Percentiles rank a stretch among this genome's conserved stretches.
Conservation (phyloP, 768 basidiomycete genomes). For the Suillus hirtellus region DNA sequence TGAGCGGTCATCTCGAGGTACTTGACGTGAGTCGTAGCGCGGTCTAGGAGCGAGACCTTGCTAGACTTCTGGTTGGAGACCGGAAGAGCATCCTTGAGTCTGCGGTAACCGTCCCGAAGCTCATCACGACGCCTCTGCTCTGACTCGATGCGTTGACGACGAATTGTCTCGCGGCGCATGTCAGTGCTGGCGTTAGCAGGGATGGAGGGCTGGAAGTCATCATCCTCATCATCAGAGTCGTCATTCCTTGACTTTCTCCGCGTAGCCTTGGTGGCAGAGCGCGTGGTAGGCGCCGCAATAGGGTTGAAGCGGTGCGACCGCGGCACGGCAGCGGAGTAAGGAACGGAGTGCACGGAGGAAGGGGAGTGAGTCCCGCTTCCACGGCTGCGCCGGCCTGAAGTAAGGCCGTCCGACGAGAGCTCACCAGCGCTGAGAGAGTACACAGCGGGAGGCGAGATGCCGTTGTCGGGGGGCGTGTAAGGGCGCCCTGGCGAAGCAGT, state of each 20-base stretch:
- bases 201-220: constrained; percentile 65
- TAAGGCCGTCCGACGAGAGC: constrained; percentile 69
- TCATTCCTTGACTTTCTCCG: constrained; percentile 55
- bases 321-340: constrained; percentile 63
- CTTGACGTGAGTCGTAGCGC: constrained; percentile 85
- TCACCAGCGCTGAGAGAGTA: constrained; percentile 72
- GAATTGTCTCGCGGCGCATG: constrained; percentile 85
- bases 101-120: constrained; percentile 87
- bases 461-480: constrained; percentile 66
- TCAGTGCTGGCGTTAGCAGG: constrained; percentile 51
- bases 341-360: constrained; percentile 44
- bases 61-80: constrained; percentile 90
- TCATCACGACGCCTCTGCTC: constrained; percentile 92
- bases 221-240: constrained; percentile 71
- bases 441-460: constrained; percentile 72
- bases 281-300: constrained; percentile 50
- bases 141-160: constrained; percentile 90
- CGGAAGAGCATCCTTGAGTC: constrained; percentile 88
- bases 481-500: constrained; percentile 56
- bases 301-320: constrained; percentile 82
- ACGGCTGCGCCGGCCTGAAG: constrained; percentile 67
- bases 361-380: constrained; percentile 64
- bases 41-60: constrained; percentile 88
- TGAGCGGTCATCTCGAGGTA: constrained; percentile 80
- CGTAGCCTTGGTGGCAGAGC: constrained; percentile 54